Evolutionary conservation across 345 rosid species (phyloP).

Genomic region (Arabidopsis suecica): DNA sequence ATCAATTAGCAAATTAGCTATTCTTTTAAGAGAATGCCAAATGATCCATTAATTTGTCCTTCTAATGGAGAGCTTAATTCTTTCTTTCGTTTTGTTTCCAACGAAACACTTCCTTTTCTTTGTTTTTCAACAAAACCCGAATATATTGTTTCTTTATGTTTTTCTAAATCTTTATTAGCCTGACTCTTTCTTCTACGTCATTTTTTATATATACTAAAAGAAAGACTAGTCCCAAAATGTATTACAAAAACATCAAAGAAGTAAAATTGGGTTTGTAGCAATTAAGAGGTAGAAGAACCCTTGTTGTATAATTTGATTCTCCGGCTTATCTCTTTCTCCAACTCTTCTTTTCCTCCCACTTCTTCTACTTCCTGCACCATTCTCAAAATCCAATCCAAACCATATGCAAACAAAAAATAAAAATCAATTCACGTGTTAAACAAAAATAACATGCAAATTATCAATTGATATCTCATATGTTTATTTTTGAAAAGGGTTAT

Average conservation of each 20-base stretch:
- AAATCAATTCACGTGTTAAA: neutral
- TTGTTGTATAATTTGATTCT: conserved; percentile 55
- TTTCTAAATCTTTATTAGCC: neutral
- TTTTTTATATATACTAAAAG: neutral
- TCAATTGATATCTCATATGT: neutral
- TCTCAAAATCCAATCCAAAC: conserved; percentile 24
- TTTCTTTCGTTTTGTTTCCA: no score
- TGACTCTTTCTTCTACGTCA: neutral
- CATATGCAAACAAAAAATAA: neutral
- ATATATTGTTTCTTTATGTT: no score
- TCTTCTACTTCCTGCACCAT: conserved; percentile 69
- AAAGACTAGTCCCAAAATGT: neutral
- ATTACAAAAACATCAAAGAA: neutral
- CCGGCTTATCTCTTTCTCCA: conserved; percentile 68
- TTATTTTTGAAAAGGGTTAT: neutral
- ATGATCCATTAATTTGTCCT: no score
- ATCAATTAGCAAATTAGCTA: neutral
- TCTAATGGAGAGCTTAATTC: no score
- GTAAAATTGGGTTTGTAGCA: neutral
- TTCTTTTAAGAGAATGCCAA: no score
- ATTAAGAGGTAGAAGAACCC: conserved; percentile 39
- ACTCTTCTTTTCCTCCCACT: conserved; percentile 72
- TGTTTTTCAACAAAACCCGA: no score
- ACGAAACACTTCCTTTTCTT: no score
- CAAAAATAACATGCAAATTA: neutral